These are phyloP conservation scores for Mycena galopus DNA, from an alignment of 768 basidiomycete genomes.

Conservation along the genomic window DNA sequence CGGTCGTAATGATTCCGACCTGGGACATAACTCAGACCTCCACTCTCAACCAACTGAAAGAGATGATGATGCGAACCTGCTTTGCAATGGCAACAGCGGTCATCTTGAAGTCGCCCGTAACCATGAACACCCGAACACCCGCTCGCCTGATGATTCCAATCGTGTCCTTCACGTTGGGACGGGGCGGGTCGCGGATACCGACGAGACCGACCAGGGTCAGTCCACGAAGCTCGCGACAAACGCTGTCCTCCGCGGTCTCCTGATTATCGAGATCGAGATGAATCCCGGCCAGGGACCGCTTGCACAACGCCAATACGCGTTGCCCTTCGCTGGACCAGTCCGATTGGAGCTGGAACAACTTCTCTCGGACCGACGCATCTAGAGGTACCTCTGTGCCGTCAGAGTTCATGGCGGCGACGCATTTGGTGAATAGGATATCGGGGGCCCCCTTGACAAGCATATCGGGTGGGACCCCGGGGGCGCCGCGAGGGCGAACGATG, in stretches of 20 bases:
- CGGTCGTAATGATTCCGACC: slow-evolving; percentile 58
- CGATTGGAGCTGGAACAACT: no score
- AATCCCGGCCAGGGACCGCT: no score
- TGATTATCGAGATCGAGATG: slow-evolving; percentile 38
- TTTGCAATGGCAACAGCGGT: slow-evolving; percentile 66
- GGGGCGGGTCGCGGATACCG: slow-evolving; percentile 69
- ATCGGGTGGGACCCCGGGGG: slow-evolving; percentile 33
- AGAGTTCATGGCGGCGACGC: slow-evolving; percentile 48
- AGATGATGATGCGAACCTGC: slow-evolving; percentile 49
- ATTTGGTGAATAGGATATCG: slow-evolving; percentile 61
- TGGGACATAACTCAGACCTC: slow-evolving; percentile 26
- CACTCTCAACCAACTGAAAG: background rate
- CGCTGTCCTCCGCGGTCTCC: slow-evolving; percentile 50
- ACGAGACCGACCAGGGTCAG: slow-evolving; percentile 65
- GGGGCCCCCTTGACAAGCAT: slow-evolving; percentile 73
- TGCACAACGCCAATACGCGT: slow-evolving; percentile 64
- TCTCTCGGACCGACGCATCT: no score
- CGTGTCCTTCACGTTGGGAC: slow-evolving; percentile 61
- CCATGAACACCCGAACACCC: slow-evolving; percentile 68
- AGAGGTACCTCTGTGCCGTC: no score
- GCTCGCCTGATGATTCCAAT: slow-evolving; percentile 62
- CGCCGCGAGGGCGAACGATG: slow-evolving; percentile 44
- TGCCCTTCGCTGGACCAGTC: slow-evolving; percentile 66
- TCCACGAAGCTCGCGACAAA: slow-evolving; percentile 50
- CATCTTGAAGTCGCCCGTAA: slow-evolving; percentile 68